Base-by-base conservation (phyloP, 768 basidiomycete species). In the Suillus decipiens region DNA sequence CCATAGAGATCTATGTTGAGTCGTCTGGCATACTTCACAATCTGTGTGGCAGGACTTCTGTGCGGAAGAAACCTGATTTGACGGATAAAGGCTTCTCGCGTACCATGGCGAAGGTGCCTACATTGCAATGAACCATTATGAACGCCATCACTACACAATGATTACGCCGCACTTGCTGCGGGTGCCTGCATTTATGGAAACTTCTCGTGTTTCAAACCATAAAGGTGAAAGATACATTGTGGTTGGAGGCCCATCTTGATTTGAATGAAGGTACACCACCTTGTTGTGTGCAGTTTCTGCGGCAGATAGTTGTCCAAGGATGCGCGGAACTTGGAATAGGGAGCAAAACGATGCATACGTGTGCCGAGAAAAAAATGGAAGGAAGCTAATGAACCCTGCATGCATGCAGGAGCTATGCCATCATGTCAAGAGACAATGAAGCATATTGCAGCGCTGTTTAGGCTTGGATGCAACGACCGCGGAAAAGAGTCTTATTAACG, bases 121-220 rank as follows among this genome's bases (percentile, higher is more conserved):
- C 22, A 34, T 47, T 22, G 28, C 28, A 28, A 28, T 28, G 28
- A 28, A 28, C 28, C 28, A 28, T 28, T 28, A 28, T 28, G 45
- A 24, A 24, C 37, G 36, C 37, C 34, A 57, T 37, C 24, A 39
- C 11, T 22, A 22, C 1, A 19, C 17, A 57, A 57, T 41, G 10
- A 6, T 57, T 57, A 28, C 56, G 56, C 39, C 56, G 56, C 56
- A 57, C 39, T 39, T 57, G 6, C 56, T 17, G 24, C 39, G 56
- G 17, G 56, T 24, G 17, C 56, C 56, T 39, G 39, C 14, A 39
- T 39, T 56, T 28, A 36, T 39, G 37, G 37, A 41, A 57, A 17
- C 37, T 28, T 57, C 24, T 56, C 17, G 17, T 28, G 55, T 56
- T 17, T 55, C 8, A 24, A 57, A 19, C 37, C 55, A 39, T 37